Base-by-base conservation (phyloP, 345 rosid genomes). In the Physaria fendleri region DNA sequence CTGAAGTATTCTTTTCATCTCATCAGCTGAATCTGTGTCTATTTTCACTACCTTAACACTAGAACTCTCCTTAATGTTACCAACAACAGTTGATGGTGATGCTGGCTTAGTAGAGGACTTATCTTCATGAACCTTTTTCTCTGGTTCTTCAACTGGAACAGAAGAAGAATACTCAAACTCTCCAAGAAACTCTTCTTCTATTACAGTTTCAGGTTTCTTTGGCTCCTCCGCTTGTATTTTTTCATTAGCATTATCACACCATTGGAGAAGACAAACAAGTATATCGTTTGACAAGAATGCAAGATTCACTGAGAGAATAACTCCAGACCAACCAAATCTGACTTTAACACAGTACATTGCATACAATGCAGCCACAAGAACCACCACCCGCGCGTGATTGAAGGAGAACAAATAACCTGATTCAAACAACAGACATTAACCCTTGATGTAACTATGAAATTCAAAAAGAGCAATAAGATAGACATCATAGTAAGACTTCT, bases 271-370 rank as follows among this genome's bases (percentile, higher is more conserved):
- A 63, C 71, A 74, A 41, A 81, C 80, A 18, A 83, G 72, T 15
- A 78, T 44, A 55, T 94, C 99, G 49, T 87, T 85, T 12, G 97
- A 94, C 55, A 90, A 68, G 76, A 87, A 94, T 10, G 97, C 82
- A 57, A 94, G 90, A 80, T 87, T 87, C 73, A 81, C 64, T 14
- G 96, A 82, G 39, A 94, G 85, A 38, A 83, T 73, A 47, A 87
- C 80, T 35, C 99, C 99, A 73, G 73, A 76, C 99, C 99, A 94
- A 63, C 99, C 99, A 72, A 82, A 87, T 49, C 81, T 83, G 70
- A 78, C 90, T 90, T 83, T 81, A 60, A 90, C 96, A 64, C 74
- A 85, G 56, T 94, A 94, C 62, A 94, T 56, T 20, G 92, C 78
- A 42, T 89, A 94, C 23, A 78, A 13, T 5, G 74, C 66, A 0